Evolutionary conservation across 2,329 filamentous ascomycete genomes (phyloP).

Genomic region (Parastagonospora nodorum): DNA sequence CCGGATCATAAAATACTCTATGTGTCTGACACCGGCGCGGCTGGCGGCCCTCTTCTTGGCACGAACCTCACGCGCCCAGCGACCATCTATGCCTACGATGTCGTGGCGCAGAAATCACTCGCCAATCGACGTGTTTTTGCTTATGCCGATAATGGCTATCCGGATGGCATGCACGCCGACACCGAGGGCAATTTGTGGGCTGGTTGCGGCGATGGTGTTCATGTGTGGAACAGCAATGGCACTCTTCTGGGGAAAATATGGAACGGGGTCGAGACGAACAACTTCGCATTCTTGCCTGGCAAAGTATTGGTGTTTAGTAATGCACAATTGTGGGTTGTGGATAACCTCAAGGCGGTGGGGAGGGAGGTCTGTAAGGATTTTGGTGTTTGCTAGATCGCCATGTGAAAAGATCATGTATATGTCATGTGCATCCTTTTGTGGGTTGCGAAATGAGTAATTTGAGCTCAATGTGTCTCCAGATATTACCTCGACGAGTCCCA

Average conservation of each 20-base stretch:
- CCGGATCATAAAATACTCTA: conserved; percentile 53
- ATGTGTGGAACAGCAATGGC: conserved; percentile 59
- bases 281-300: conserved; percentile 45
- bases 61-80: conserved; percentile 47
- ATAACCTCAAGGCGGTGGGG: conserved; percentile 38
- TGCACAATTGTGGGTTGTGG: conserved; percentile 43
- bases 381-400: conserved; percentile 14
- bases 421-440: too few species aligned
- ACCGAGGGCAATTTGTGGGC: conserved; percentile 61
- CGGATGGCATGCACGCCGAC: conserved; percentile 65
- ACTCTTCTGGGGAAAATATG: conserved; percentile 63
- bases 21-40: conserved; percentile 55
- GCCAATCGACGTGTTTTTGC: conserved; percentile 57
- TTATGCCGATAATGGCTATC: conserved; percentile 58
- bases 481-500: too few species aligned
- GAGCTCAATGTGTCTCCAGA: too few species aligned
- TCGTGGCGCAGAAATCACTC: conserved; percentile 45
- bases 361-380: conserved; percentile 45
- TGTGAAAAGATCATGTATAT: too few species aligned
- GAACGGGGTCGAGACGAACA: conserved; percentile 48
- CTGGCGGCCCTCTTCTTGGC: conserved; percentile 15
- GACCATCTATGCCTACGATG: conserved; percentile 51
- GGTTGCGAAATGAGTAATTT: too few species aligned
- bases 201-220: conserved; percentile 60
- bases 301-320: conserved; percentile 43